These are phyloP conservation scores for Nemania diffusa DNA, from an alignment of 2,329 filamentous ascomycete genomes.

Conservation along the genomic window DNA sequence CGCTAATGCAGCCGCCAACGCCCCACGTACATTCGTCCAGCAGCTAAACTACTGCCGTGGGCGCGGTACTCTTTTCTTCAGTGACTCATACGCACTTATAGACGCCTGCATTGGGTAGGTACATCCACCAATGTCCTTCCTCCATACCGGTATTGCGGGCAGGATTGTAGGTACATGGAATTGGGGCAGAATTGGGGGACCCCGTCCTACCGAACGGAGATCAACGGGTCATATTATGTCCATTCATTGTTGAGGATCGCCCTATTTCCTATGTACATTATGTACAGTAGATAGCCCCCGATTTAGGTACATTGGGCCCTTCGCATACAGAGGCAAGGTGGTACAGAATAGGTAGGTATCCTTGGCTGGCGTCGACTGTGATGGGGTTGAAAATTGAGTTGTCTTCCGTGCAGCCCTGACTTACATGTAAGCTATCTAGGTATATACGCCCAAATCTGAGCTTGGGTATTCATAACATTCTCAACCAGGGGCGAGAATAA, in stretches of 20 bases:
- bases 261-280: conserved; percentile 21
- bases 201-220: conserved; percentile 33
- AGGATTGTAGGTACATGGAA: background rate
- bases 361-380: too few species aligned
- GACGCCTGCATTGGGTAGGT: conserved; percentile 30
- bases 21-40: background rate
- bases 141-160: background rate
- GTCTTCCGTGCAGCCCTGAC: conserved; percentile 27
- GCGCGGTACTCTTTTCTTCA: conserved; percentile 33
- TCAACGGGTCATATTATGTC: conserved; percentile 30
- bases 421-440: background rate
- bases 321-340: too few species aligned
- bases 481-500: background rate
- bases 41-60: background rate
- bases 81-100: conserved; percentile 46
- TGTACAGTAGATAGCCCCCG: conserved; percentile 34
- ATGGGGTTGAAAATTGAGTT: conserved; percentile 39
- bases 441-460: conserved; percentile 18
- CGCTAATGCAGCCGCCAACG: conserved; percentile 38
- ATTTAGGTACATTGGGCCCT: background rate
- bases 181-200: conserved; percentile 33
- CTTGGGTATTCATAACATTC: conserved; percentile 14
- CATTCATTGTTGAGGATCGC: conserved; percentile 40
- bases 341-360: background rate
- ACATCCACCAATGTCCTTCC: background rate